These are phyloP conservation scores for Favolaschia claudopus DNA, from an alignment of 768 basidiomycete species.

Conservation along the genomic window DNA sequence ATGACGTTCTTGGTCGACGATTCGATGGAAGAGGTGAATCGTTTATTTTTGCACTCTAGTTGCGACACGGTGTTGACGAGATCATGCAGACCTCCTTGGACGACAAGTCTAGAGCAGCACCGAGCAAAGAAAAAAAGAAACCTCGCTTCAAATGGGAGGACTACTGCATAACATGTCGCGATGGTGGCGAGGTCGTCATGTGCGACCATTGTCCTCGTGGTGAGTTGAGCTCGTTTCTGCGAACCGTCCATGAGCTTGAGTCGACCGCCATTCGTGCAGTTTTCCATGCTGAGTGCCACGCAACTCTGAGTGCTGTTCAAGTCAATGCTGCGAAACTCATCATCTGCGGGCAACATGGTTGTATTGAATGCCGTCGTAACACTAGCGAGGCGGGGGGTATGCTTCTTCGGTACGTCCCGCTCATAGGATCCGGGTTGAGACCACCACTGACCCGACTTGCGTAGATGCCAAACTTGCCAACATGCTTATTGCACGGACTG, in stretches of 20 bases:
- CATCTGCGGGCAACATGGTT: slow-evolving; percentile 60
- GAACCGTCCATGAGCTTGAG: background rate
- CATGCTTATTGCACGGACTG: slow-evolving; percentile 71
- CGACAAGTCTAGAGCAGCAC: background rate
- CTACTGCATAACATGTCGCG: slow-evolving; percentile 65
- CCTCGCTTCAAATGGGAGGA: slow-evolving; percentile 63
- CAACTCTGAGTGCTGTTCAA: slow-evolving; percentile 37
- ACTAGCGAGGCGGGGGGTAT: slow-evolving; percentile 61
- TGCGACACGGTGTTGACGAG: slow-evolving; percentile 14
- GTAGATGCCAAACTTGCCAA: slow-evolving; percentile 66
- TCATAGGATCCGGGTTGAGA: background rate
- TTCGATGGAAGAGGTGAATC: slow-evolving; percentile 22
- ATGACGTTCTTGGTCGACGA: slow-evolving; percentile 38
- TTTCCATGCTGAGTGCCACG: slow-evolving; percentile 59
- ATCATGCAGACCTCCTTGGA: slow-evolving; percentile 23
- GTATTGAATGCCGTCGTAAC: slow-evolving; percentile 50
- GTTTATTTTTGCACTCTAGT: background rate
- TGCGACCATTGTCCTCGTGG: slow-evolving; percentile 65
- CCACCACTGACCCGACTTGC: background rate
- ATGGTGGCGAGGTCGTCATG: slow-evolving; percentile 60
- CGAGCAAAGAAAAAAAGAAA: slow-evolving; percentile 38
- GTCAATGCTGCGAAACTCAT: slow-evolving; percentile 14
- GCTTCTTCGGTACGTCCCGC: slow-evolving; percentile 55
- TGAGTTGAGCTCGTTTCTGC: slow-evolving; percentile 28
- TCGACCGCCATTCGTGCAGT: slow-evolving; percentile 41